Base-by-base conservation (phyloP, 805 yeast genomes). In the Suhomyces prunicola region DNA sequence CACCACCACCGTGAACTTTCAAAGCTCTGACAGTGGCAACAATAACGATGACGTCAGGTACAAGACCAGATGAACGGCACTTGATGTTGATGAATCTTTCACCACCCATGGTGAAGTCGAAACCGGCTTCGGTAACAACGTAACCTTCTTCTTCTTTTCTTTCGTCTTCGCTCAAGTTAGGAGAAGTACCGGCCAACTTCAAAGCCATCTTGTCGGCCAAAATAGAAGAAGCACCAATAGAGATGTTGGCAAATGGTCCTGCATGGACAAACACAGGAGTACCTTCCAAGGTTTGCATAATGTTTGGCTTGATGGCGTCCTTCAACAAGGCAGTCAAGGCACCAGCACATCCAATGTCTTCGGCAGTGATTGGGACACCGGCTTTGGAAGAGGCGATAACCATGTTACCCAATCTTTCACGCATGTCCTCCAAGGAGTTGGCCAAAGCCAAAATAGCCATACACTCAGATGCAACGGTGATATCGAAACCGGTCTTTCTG, bases 31-130 rank as follows among this genome's bases (percentile, higher is more conserved):
- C 86, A 39, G 96, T 88, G 50, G 96, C 94, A 55, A 88, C 96
- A 61, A 88, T 79, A 46, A 88, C 90, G 57, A 88, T 87, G 46
- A 82, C 85, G 67, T 88, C 90, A 17, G 96, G 96, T 29, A 77
- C 77, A 57, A 87, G 76, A 7, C 93, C 94, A n/a, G 90, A 84
- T 8, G 91, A 80, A 67, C 94, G 81, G 68, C 92, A 86, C 70
- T 88, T 88, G 73, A 88, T 88, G 71, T 93, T 90, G 73, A 93
- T 83, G 76, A 93, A 93, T 65, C 98, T 83, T 78, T 93, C 99
- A 62, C 98, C 98, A 60, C 99, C 99, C 98, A 93, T 93, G 47
- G 97, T 93, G 79, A 94, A 93, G 73, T 93, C 98, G 74, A 93
- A 93, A 50, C 99, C 99, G 40, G 98, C 97, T 72, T 93, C 99